Evolutionary conservation across 805 yeast species (phyloP), one percentile per base, ranked within the genome.

Genomic region (Sungouiozyma ichnusensis): DNA sequence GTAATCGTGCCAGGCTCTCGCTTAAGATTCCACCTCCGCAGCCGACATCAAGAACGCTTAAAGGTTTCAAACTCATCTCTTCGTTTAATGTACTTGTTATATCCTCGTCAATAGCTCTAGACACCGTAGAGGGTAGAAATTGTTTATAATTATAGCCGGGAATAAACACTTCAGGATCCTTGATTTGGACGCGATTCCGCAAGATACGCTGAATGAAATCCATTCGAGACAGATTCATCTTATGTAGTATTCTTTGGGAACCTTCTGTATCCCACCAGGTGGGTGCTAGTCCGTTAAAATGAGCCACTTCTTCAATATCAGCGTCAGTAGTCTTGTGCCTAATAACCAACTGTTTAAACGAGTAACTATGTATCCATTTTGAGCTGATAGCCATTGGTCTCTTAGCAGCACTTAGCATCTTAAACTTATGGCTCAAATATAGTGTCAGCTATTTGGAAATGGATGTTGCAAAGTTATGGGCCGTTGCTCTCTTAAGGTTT

Each of bases 221-320:
- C 82, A 90, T 73, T 48, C 98, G 68, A 41, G 85, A 68, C 39
- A 85, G 67, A 59, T 92, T 92, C 98, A 92, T 90, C 64, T 87
- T 84, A 64, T 92, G 97, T 35, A 92, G 71, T 42, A 92, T 85
- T 33, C 98, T 68, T 58, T 92, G 97, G 1, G 97, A 82, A 0
- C 98, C 98, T 48, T 79, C 65, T 13, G 84, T 78, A 53, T 92
- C 95, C 98, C 99, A 92, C 99, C 99, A 92, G n/a, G 85, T 64
- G n/a, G 81, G 69, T 1, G 99, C 98, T 36, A 92, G 68, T 29
- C 80, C 76, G 51, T 84, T 78, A 63, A 92, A 92, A 62, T 92
- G 97, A 8, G 72, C 63, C 60, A 80, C 69, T 57, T 90, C 97
- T 4, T 78, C 76, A 6, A 64, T 65, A 2, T 63, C 52, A 7